These are phyloP conservation scores for Chamaecrista fasciculata DNA, from an alignment of 306 rosid species.

Conservation along the genomic window DNA sequence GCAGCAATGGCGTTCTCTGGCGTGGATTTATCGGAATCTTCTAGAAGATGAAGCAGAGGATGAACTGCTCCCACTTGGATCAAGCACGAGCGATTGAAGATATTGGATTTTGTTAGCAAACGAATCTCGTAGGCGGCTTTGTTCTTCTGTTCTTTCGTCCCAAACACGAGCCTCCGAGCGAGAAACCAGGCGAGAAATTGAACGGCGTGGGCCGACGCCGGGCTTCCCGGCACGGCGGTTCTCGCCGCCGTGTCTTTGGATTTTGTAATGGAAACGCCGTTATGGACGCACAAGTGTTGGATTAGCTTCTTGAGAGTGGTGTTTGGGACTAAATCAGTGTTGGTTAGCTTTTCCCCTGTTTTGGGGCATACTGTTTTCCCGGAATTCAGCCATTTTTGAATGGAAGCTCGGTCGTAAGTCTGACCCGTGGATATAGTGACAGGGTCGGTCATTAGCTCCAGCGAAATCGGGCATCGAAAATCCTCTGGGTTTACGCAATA, in stretches of 20 bases:
- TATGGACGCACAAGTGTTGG: constrained; percentile 39
- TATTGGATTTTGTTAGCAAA: constrained; percentile 51
- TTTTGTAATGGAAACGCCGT: constrained; percentile 31
- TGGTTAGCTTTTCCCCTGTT: constrained; percentile 55
- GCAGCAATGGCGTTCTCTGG: constrained; percentile 61
- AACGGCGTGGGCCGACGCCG: constrained; percentile 38
- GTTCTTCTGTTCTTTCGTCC: constrained; percentile 45
- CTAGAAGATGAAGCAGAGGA: constrained; percentile 42
- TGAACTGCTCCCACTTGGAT: constrained; percentile 50
- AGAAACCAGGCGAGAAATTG: constrained; percentile 51
- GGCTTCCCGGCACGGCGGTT: constrained; percentile 33
- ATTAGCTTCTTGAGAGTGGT: constrained; percentile 41
- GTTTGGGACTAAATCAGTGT: constrained; percentile 52
- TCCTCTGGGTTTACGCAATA: constrained; percentile 49
- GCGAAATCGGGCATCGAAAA: constrained; percentile 73
- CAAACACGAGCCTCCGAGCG: constrained; percentile 44
- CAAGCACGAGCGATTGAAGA: constrained; percentile 59
- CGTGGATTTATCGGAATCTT: background rate
- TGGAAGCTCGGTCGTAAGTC: constrained; percentile 65
- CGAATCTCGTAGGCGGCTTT: constrained; percentile 72
- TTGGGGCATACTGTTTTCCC: constrained; percentile 66
- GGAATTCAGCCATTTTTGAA: constrained; percentile 60
- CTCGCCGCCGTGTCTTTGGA: background rate
- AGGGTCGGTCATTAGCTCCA: constrained; percentile 72
- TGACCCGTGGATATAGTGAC: constrained; percentile 84